Conservation (phyloP, 2,329 filamentous ascomycete species). For the Aspergillus puulaauensis region DNA sequence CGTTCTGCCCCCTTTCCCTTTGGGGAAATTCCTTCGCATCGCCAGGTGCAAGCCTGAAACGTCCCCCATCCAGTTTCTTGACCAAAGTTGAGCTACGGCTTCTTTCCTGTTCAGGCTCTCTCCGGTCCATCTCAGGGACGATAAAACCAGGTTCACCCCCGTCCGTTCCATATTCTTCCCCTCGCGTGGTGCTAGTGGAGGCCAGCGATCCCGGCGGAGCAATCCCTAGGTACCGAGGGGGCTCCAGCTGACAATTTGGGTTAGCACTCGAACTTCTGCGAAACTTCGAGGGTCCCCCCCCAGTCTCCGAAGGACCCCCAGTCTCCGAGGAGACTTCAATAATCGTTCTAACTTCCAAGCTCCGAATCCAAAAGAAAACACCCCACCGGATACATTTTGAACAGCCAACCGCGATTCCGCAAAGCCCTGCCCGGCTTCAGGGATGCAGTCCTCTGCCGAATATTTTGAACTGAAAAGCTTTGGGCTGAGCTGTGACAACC, state of each 20-base stretch:
- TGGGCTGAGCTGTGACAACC: not conserved
- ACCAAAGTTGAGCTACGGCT: not conserved
- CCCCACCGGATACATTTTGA: not conserved
- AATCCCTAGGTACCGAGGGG: not conserved
- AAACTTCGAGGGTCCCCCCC: not conserved
- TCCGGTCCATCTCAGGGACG: not conserved
- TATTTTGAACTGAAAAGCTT: not conserved
- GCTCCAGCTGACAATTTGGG: not conserved
- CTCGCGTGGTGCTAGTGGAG: slow-evolving; percentile 3
- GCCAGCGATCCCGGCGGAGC: not conserved
- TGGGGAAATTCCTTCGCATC: not conserved
- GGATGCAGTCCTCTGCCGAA: not conserved
- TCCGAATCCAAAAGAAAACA: not conserved
- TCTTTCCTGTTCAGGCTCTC: not conserved
- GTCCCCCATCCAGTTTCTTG: not conserved
- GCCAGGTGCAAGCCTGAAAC: slow-evolving; percentile 2
- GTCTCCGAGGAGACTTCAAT: not conserved
- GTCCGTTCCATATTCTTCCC: not conserved
- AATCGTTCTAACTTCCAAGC: not conserved
- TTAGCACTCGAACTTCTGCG: not conserved
- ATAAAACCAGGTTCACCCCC: not conserved
- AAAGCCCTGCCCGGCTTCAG: not conserved
- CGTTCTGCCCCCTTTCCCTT: not conserved
- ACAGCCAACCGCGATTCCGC: not conserved
- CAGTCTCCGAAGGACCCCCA: not conserved